Base-by-base conservation (phyloP, 495 filamentous ascomycete genomes). In the Sphaerosporella brunnea region DNA sequence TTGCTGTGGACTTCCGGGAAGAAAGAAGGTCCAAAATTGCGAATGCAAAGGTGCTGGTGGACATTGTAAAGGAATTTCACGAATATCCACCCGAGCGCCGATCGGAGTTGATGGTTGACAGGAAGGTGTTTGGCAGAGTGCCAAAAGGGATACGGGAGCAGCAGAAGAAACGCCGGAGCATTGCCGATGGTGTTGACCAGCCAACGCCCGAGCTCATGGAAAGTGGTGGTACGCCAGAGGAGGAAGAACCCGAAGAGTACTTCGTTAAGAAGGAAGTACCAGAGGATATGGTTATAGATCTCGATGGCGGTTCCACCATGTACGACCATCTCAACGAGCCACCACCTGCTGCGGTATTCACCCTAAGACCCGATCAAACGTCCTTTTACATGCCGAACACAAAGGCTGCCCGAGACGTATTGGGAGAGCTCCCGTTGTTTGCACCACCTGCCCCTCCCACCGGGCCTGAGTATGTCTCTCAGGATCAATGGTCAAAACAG, bases 1-100 rank as follows among this genome's bases (percentile, higher is more conserved):
- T 97, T 77, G 74, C 84, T 30, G 93, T 84, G 1, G 90, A 97
- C 66, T 96, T 96, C 56, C 71, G 80, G 24, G 83, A 93, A 64
- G 90, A 97, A 62, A 67, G 83, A 23, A 93, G 92, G 61, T 94
- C 84, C 84, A 95, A 95, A 62, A 75, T 78, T 50, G 75, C 82
- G 40, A 73, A 79, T 34, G 85, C 86, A 2, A 78, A 56, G 16
- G 41, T 50, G 13, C 19, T 53, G 25, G 58, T 44, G 10, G 48
- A 60, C 23, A 51, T 50, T 45, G 44, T 48, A 32, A 54, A 39
- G 10, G 51, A 60, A 4, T 61, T 57, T 57, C 53, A 60, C 30
- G 30, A 36, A 8, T 18, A 39, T 7, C 43, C 50, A 3, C 45
- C 47, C 16, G 50, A 56, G 47, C 26, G 40, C 19, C 34, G 45